A percentile compares a stretch with the other conserved stretches of the same genome.
phyloP scores from a whole-genome alignment of 805 yeast species.

The Myxozyma neglecta region DNA sequence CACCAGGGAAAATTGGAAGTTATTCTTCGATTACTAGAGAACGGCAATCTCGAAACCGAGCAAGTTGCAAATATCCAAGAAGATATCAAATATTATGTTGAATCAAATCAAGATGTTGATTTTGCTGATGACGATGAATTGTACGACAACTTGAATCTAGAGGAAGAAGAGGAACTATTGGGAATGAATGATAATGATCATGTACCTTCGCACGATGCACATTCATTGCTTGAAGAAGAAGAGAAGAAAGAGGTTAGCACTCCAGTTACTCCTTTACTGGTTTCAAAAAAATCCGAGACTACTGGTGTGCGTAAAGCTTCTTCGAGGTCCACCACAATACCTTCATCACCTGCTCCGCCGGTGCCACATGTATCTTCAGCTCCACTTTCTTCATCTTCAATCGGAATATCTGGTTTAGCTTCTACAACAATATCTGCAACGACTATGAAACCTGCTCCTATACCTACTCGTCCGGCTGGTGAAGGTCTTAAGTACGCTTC shows the following conservation, averaged over 20 bases:
- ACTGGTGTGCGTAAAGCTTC: conserved; percentile 31
- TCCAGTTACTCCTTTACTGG: conserved; percentile 3
- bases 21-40: conserved; percentile 72
- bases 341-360: conserved; percentile 32
- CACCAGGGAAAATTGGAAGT: conserved; percentile 78
- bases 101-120: conserved; percentile 88
- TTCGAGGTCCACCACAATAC: conserved; percentile 27
- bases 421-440: conserved; percentile 1
- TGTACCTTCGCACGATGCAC: conserved; percentile 21
- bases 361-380: conserved; percentile 13
- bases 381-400: conserved; percentile 4
- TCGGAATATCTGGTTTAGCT: neutral
- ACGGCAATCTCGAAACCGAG: conserved; percentile 76
- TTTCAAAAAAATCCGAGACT: conserved; percentile 2
- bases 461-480: conserved; percentile 54
- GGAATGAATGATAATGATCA: conserved; percentile 38
- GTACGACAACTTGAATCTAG: conserved; percentile 80
- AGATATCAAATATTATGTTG: conserved; percentile 90
- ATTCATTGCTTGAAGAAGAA: conserved; percentile 30
- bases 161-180: conserved; percentile 51
- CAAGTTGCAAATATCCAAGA: conserved; percentile 75
- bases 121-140: conserved; percentile 91
- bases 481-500: conserved; percentile 51
- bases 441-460: conserved; percentile 52
- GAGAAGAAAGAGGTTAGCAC: conserved; percentile 14